Conservation (phyloP, 2,329 filamentous ascomycete species). For the Xylaria hypoxylon region DNA sequence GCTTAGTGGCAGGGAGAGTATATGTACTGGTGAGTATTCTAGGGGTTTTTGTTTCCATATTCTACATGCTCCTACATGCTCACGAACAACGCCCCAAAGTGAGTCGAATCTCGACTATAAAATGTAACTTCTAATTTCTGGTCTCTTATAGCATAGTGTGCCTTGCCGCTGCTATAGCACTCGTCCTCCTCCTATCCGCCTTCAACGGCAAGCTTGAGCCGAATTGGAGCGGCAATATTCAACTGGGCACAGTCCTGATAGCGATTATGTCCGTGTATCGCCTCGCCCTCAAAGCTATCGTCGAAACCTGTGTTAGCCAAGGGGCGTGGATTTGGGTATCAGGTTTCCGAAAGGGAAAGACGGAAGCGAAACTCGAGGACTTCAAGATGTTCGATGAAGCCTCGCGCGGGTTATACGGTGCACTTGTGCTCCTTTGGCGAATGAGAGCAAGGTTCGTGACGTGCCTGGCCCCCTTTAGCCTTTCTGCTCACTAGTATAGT, state of each 20-base stretch:
- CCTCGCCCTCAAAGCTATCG: slow-evolving; percentile 52
- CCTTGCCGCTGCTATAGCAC: slow-evolving; percentile 44
- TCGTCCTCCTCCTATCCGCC: slow-evolving; percentile 48
- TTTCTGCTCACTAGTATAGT: slow-evolving; percentile 39
- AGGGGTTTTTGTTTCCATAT: background rate
- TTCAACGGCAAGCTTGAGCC: slow-evolving; percentile 52
- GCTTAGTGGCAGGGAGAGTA: slow-evolving; percentile 55
- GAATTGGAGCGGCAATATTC: slow-evolving; percentile 45
- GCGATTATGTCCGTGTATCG: slow-evolving; percentile 55
- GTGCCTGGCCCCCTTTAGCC: background rate
- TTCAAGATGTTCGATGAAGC: slow-evolving; percentile 57
- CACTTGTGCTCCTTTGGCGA: slow-evolving; percentile 52
- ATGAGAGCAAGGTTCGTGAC: slow-evolving; percentile 52
- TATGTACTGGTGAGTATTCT: slow-evolving; percentile 44
- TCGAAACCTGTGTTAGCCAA: slow-evolving; percentile 54
- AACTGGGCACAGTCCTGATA: slow-evolving; percentile 53
- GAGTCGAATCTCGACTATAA: background rate
- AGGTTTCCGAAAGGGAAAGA: slow-evolving; percentile 49
- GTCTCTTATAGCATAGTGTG: slow-evolving; percentile 42
- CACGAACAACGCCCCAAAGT: background rate
- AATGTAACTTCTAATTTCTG: background rate
- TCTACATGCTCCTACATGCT: background rate
- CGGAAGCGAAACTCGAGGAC: slow-evolving; percentile 52
- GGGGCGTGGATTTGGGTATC: slow-evolving; percentile 57
- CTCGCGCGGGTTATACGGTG: slow-evolving; percentile 53